Conservation (phyloP, 2,329 filamentous ascomycete species). For the Apiospora malaysiana region DNA sequence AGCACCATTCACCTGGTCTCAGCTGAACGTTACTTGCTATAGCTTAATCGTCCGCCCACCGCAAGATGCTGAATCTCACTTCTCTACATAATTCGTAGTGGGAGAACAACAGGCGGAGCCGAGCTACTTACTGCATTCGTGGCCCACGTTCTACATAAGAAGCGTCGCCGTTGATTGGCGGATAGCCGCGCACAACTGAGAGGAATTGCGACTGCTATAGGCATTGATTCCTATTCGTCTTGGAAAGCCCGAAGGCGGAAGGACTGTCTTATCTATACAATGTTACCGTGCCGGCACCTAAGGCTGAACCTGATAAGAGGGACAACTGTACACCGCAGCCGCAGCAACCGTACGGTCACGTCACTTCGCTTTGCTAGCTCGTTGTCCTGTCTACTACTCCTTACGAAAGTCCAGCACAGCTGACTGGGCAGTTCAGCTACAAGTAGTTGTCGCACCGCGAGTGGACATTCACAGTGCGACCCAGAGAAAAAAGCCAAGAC, state of each 20-base stretch:
- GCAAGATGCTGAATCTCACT: neutral
- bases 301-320: neutral
- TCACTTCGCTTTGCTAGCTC: neutral
- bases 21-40: neutral
- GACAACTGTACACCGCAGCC: neutral
- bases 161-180: neutral
- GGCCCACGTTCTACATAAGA: neutral
- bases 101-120: neutral
- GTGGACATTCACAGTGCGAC: conserved; percentile 12
- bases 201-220: neutral
- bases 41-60: neutral
- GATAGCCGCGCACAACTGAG: neutral
- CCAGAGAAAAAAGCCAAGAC: neutral
- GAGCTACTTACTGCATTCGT: neutral
- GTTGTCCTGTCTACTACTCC: neutral
- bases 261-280: neutral
- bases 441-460: neutral
- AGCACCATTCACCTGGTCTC: conserved; percentile 1
- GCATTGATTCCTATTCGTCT: neutral
- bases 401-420: neutral
- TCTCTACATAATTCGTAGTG: neutral
- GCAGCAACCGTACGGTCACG: neutral
- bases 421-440: conserved; percentile 1
- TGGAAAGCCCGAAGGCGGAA: neutral
- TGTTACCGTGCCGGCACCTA: neutral